Base-by-base conservation (phyloP, 1,284 basidiomycete genomes). In the Wallemia mellicola region DNA sequence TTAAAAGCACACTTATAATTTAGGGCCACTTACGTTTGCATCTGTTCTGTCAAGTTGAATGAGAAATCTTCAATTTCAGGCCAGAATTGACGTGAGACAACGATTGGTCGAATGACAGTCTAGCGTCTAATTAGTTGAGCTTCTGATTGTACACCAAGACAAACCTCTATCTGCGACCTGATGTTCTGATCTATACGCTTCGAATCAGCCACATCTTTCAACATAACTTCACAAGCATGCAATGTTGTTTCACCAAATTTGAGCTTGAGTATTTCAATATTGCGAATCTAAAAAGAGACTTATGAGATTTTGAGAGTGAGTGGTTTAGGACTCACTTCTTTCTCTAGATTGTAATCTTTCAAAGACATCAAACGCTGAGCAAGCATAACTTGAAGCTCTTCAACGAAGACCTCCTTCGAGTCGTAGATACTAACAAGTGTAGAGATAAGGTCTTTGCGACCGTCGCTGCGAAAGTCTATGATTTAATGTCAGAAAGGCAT, bases 351-450 rank as follows among this genome's bases (percentile, higher is more conserved):
- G 59, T 85, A 87, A 65, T 86, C 82, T 55, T 75, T 79, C 57
- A 89, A 79, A 0, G 78, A 76, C 27, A 95, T 72, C 25, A 95
- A 70, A 17, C 87, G 75, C 62, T 85, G 81, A 0, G 87, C 89
- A 15, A 95, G 77, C 14, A 92, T 71, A 1, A 83, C 79, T 67
- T 95, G 91, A 28, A 95, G 73, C 69, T 94, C 89, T 67, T 87
- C 89, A 65, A 95, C 79, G 65, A 95, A 94, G 9, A 91, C 77
- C 64, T 92, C 89, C 65, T 86, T 83, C 1, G 87, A 88, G 66
- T 92, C 86, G 66, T 92, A 95, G 63, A 95, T 95, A 67, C 85
- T 88, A 63, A 95, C 86, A 0, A 95, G 79, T 0, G 88, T 91
- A 67, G 85, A 89, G 65, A 95, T 82, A 62, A 94, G 79, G 67